A percentile compares a stretch with the other conserved stretches of the same genome.
phyloP scores from a whole-genome alignment of 441 rosid genomes.

The Adansonia gregorii region DNA sequence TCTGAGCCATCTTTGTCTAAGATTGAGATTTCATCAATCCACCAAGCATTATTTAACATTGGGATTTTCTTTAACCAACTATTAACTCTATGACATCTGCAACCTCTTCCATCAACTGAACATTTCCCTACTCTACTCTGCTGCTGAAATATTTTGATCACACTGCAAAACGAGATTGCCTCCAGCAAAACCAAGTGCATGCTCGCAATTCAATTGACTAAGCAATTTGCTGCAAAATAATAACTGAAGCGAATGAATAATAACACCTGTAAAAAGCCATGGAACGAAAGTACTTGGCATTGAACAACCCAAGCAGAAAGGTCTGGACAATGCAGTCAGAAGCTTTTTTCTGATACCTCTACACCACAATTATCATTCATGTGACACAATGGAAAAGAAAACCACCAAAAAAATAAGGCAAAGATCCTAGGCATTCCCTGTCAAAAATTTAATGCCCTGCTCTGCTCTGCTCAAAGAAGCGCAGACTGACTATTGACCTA shows the following conservation, averaged over 20 bases:
- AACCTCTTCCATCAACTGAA: constrained; percentile 28
- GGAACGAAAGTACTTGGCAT: neutral
- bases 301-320: constrained; percentile 4
- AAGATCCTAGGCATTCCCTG: neutral
- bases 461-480: neutral
- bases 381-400: neutral
- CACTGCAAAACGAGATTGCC: constrained; percentile 42
- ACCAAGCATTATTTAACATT: constrained; percentile 33
- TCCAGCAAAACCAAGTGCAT: constrained; percentile 42
- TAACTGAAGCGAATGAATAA: neutral
- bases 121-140: constrained; percentile 30
- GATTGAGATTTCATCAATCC: constrained; percentile 39
- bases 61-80: constrained; percentile 40
- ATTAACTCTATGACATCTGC: constrained; percentile 45
- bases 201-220: constrained; percentile 42
- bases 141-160: constrained; percentile 40
- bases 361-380: neutral
- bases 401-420: neutral
- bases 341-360: neutral
- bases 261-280: neutral
- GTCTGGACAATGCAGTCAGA: neutral
- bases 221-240: constrained; percentile 45
- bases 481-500: neutral
- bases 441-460: neutral
- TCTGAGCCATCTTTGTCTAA: constrained; percentile 36